Conservation (phyloP, 441 rosid genomes). For the Arabidopsis hybrid region DNA sequence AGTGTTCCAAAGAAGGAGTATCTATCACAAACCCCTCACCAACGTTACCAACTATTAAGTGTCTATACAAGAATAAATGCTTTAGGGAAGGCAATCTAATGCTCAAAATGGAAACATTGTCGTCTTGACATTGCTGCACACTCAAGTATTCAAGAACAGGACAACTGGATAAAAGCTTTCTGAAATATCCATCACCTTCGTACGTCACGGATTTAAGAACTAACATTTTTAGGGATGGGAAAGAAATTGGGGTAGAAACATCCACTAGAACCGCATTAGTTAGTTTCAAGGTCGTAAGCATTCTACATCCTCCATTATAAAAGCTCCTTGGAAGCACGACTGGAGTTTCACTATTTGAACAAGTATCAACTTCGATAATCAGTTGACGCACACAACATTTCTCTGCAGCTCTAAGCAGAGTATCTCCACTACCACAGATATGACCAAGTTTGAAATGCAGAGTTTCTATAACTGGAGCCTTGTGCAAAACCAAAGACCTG, state of each 20-base stretch:
- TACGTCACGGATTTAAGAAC: constrained; percentile 1
- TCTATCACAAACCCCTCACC: constrained; percentile 13
- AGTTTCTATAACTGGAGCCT: neutral
- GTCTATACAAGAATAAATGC: neutral
- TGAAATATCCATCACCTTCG: constrained; percentile 12
- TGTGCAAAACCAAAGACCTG: constrained; percentile 1
- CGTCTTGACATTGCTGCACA: neutral
- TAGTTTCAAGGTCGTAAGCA: constrained; percentile 6
- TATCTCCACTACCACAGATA: neutral
- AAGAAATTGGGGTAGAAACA: neutral
- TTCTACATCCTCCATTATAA: neutral
- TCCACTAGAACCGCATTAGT: neutral
- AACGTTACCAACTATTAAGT: no score
- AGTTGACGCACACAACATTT: constrained; percentile 14
- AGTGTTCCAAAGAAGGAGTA: constrained; percentile 25
- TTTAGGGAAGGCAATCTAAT: constrained; percentile 23
- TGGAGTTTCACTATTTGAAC: neutral
- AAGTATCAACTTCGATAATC: neutral
- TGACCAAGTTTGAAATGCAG: constrained; percentile 8
- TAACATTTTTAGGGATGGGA: neutral
- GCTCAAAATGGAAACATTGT: constrained; percentile 8
- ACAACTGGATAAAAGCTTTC: constrained; percentile 24
- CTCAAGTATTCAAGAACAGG: constrained; percentile 34
- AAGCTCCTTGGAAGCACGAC: constrained; percentile 1
- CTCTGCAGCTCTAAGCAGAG: constrained; percentile 4